phyloP scores from a whole-genome alignment of 345 rosid species.

The Salix udensis region DNA sequence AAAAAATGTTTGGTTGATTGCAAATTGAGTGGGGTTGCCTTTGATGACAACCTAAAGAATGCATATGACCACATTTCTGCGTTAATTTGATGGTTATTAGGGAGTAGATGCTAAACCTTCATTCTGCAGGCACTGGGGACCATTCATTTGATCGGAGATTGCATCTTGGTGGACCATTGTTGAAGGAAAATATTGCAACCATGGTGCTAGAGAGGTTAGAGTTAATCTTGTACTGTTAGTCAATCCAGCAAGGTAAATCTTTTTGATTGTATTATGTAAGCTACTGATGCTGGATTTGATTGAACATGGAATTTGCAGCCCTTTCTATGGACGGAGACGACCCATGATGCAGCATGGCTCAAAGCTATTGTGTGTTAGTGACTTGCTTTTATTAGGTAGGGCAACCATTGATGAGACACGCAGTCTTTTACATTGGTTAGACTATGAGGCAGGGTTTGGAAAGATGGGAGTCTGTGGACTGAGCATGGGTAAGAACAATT shows the following conservation, averaged over 20 bases:
- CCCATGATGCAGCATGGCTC: slow-evolving; percentile 84
- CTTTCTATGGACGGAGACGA: slow-evolving; percentile 92
- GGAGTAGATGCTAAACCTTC: background rate
- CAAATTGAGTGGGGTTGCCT: background rate
- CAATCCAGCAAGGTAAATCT: slow-evolving; percentile 14
- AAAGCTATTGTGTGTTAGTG: slow-evolving; percentile 90
- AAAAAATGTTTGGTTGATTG: background rate
- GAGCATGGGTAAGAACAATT: slow-evolving; percentile 79
- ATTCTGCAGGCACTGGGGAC: slow-evolving; percentile 86
- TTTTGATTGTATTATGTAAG: background rate
- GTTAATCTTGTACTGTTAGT: slow-evolving; percentile 4
- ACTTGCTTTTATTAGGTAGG: slow-evolving; percentile 88
- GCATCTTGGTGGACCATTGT: slow-evolving; percentile 88
- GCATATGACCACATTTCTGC: background rate
- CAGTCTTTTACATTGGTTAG: slow-evolving; percentile 86
- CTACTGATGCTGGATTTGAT: slow-evolving; percentile 22
- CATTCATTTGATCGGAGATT: slow-evolving; percentile 80
- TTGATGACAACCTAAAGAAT: background rate
- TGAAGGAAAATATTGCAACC: slow-evolving; percentile 87
- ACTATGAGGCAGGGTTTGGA: slow-evolving; percentile 79
- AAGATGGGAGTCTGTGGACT: slow-evolving; percentile 96
- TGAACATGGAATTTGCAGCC: slow-evolving; percentile 59
- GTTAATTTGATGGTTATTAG: background rate
- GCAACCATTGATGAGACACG: slow-evolving; percentile 94
- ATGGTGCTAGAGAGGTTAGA: slow-evolving; percentile 95